These are phyloP conservation scores for Xenoacremonium recifei DNA, from an alignment of 2,329 filamentous ascomycete species.

Conservation along the genomic window DNA sequence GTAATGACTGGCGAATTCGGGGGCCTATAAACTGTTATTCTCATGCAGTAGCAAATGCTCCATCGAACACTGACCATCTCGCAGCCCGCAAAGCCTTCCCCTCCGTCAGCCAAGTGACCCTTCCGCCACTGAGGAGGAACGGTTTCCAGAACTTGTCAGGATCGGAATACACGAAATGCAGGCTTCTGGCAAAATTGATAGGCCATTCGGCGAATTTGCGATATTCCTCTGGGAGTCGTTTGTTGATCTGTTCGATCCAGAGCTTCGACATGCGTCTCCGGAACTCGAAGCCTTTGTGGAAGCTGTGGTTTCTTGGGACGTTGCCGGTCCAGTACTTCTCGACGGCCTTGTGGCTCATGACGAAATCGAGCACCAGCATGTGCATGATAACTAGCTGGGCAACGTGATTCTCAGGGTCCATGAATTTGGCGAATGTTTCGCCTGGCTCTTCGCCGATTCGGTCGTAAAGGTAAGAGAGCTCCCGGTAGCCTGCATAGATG, in stretches of 20 bases:
- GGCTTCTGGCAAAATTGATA: slow-evolving; percentile 18
- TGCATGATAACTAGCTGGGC: slow-evolving; percentile 37
- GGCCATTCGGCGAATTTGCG: slow-evolving; percentile 33
- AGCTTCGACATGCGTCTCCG: slow-evolving; percentile 31
- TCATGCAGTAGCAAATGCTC: slow-evolving; percentile 7
- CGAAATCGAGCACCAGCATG: slow-evolving; percentile 32
- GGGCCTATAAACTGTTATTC: too few species aligned
- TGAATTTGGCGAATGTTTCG: slow-evolving; percentile 32
- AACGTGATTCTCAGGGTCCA: slow-evolving; percentile 27
- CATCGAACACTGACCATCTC: slow-evolving; percentile 10
- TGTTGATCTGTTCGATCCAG: slow-evolving; percentile 38
- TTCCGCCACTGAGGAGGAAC: slow-evolving; percentile 16
- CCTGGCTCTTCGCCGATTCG: slow-evolving; percentile 24
- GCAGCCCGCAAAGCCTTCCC: slow-evolving; percentile 6
- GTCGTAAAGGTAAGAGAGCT: slow-evolving; percentile 27
- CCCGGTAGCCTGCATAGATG: slow-evolving; percentile 25
- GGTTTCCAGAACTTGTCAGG: slow-evolving; percentile 22
- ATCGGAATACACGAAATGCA: slow-evolving; percentile 21
- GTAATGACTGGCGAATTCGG: too few species aligned
- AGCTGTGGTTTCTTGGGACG: neutral
- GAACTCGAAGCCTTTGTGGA: slow-evolving; percentile 15
- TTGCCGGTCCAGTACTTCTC: slow-evolving; percentile 5
- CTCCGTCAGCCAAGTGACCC: slow-evolving; percentile 5
- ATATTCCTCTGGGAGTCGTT: slow-evolving; percentile 29
- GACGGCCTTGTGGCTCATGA: slow-evolving; percentile 24